Evolutionary conservation across 352 stramenopile genomes (phyloP).

Genomic region (Globisporangium lucens): DNA sequence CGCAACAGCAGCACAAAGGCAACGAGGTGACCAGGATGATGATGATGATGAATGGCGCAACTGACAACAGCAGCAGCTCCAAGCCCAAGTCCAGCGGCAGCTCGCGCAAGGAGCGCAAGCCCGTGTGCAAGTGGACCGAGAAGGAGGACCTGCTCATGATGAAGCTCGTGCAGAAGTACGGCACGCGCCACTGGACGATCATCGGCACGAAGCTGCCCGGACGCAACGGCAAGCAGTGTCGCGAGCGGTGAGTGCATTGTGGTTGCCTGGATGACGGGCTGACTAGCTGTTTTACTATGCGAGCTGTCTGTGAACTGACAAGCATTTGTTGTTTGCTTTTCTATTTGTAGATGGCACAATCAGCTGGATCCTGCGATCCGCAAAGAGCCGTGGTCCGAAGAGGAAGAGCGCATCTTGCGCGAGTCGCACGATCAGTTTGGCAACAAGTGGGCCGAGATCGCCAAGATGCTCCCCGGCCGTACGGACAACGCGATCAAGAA

Average conservation of each 20-base stretch:
- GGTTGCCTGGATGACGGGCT: neutral
- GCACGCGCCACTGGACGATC: slow-evolving; percentile 96
- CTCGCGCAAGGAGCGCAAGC: slow-evolving; percentile 65
- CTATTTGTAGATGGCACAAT: slow-evolving; percentile 88
- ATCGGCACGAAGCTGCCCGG: slow-evolving; percentile 96
- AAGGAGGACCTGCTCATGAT: slow-evolving; percentile 90
- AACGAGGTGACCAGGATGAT: neutral
- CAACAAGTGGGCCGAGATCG: slow-evolving; percentile 91
- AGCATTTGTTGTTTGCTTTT: slow-evolving; percentile 3
- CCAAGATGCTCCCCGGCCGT: slow-evolving; percentile 81
- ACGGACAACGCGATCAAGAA: slow-evolving; percentile 93
- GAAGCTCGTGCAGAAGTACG: slow-evolving; percentile 88
- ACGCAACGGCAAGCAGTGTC: slow-evolving; percentile 93
- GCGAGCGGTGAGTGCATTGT: slow-evolving; percentile 71
- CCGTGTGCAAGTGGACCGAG: slow-evolving; percentile 82
- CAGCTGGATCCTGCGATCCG: slow-evolving; percentile 92
- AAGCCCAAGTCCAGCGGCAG: neutral
- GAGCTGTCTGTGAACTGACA: neutral
- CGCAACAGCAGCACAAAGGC: neutral
- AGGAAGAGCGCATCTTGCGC: slow-evolving; percentile 83
- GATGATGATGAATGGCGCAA: neutral
- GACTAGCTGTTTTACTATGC: neutral
- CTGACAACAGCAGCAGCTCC: neutral
- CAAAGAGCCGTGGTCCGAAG: slow-evolving; percentile 89
- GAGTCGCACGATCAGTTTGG: slow-evolving; percentile 76